phyloP scores from a whole-genome alignment of 768 basidiomycete species.

The Asterophora parasitica region DNA sequence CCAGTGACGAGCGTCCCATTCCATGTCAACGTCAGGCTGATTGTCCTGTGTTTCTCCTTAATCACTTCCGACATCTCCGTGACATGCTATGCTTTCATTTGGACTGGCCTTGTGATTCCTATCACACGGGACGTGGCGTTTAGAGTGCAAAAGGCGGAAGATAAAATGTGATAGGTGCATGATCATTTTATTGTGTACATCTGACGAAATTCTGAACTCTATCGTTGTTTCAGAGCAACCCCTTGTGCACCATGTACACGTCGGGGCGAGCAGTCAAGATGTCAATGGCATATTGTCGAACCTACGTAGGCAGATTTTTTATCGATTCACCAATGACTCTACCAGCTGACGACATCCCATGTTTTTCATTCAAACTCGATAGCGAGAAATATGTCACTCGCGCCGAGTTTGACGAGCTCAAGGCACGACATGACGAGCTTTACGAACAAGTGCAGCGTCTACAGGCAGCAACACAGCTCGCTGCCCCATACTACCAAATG shows the following conservation, averaged over 20 bases:
- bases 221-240: constrained; percentile 46
- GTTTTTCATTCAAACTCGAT: constrained; percentile 7
- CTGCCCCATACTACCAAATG: constrained; percentile 30
- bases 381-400: constrained; percentile 82
- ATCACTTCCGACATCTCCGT: constrained; percentile 19
- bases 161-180: constrained; percentile 82
- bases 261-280: constrained; percentile 75
- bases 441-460: constrained; percentile 51
- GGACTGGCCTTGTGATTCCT: constrained; percentile 25
- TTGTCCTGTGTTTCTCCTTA: constrained; percentile 14
- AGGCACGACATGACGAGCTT: constrained; percentile 56
- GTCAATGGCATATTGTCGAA: constrained; percentile 81
- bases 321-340: constrained; percentile 12
- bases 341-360: constrained; percentile 10
- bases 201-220: constrained; percentile 21
- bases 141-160: constrained; percentile 84
- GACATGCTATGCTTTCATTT: constrained; percentile 19
- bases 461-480: constrained; percentile 22
- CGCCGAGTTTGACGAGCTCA: constrained; percentile 73
- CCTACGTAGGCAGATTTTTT: constrained; percentile 55
- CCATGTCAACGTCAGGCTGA: constrained; percentile 2
- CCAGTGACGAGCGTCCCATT: constrained; percentile 22
- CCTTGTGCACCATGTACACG: constrained; percentile 80
- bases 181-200: constrained; percentile 16
- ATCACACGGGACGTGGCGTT: constrained; percentile 21